Evolutionary conservation across 352 stramenopile species (phyloP).

Genomic region (Globisporangium paddicum): DNA sequence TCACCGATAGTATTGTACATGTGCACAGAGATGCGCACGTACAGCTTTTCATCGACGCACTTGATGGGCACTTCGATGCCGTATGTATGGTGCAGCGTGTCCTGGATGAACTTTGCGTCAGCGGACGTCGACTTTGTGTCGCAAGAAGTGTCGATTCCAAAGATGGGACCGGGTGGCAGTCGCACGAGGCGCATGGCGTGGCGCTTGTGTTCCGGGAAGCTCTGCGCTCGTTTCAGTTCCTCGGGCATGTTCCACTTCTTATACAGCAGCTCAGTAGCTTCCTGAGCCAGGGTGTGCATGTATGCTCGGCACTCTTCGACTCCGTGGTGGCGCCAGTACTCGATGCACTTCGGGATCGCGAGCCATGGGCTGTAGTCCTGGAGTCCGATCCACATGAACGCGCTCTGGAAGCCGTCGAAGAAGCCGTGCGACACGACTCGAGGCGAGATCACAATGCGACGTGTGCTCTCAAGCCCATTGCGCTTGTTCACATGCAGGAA

Average conservation of each 20-base stretch:
- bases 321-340: conserved; percentile 74
- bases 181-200: conserved; percentile 75
- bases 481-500: conserved; percentile 79
- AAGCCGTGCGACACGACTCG: conserved; percentile 91
- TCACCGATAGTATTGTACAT: conserved; percentile 90
- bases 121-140: conserved; percentile 52
- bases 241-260: conserved; percentile 49
- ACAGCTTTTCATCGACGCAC: conserved; percentile 82
- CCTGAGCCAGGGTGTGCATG: conserved; percentile 58
- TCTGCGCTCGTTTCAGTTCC: conserved; percentile 25
- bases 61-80: conserved; percentile 93
- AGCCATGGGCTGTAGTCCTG: conserved; percentile 90
- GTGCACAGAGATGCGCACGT: conserved; percentile 89
- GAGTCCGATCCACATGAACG: conserved; percentile 92
- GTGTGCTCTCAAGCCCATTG: conserved; percentile 16
- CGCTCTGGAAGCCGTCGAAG: conserved; percentile 85
- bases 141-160: conserved; percentile 26
- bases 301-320: conserved; percentile 41
- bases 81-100: conserved; percentile 74
- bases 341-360: conserved; percentile 74
- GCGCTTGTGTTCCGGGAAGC: conserved; percentile 50
- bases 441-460: conserved; percentile 31
- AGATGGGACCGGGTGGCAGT: conserved; percentile 50
- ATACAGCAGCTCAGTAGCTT: conserved; percentile 54
- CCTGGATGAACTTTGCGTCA: conserved; percentile 90